Base-by-base conservation (phyloP, 257 asterid species). In the Primulina tabacum region DNA sequence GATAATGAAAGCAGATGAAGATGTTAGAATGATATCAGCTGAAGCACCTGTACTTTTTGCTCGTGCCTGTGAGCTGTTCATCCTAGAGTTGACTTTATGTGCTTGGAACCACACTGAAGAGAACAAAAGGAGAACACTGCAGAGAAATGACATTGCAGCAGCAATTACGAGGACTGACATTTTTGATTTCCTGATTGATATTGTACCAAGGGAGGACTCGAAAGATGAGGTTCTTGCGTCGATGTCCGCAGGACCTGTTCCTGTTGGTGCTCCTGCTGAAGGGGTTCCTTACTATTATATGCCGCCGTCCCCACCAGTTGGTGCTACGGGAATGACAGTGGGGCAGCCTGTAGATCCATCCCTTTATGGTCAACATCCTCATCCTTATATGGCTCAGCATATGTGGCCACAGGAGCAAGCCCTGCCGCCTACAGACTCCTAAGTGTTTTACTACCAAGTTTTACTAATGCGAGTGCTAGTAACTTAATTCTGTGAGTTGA, bases 1-100 rank as follows among this genome's bases (percentile, higher is more conserved):
- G 67, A 80, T 80, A 60, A 80, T 80, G 84, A 80, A 80, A 50
- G 84, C 84, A 17, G 84, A 80, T 56, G 84, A 80, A 71, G 84
- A 80, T 71, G 84, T 80, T 57, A 76, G 81, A 33, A 80, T 80
- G 84, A 76, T 80, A 32, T 80, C 84, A 20, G 81, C 81, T 14
- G 79, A 80, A 73, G 84, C 84, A 18, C 84, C 84, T 11, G 75
- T 80, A 7, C 68, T 80, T 62, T 80, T 80, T 67, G 69, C 84
- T n/a, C 70, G 73, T 67, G 84, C 84, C 20, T 80, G 81, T 68
- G 84, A 80, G 72, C 64, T 80, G 73, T 79, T 79, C 73, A 79
- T 79, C 9, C 76, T 79, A 20, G 84, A 79, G 71, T 76, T 79
- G 65, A 79, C 81, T 2, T 65, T 76, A 58, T 61, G 84, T 11